Base-by-base conservation (phyloP, 768 basidiomycete genomes). In the Russula foetens region DNA sequence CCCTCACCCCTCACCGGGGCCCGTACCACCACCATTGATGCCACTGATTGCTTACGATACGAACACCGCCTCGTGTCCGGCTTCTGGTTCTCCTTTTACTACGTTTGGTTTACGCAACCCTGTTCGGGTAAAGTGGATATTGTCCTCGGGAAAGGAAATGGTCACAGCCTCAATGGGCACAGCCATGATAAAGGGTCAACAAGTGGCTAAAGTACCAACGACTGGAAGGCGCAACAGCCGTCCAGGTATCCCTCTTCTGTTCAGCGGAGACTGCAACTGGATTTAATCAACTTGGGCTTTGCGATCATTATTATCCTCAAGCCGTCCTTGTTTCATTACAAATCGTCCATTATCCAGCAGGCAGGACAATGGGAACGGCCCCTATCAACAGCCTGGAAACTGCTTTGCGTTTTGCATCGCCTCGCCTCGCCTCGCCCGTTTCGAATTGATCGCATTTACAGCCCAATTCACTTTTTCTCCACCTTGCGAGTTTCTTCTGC, bases 401-500 rank as follows among this genome's bases (percentile, higher is more conserved):
- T 56, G 54, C 54, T 24, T 43, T 44, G 17, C 39, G 49, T 41
- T 26, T 45, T 44, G 58, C 58, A 41, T 58, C 23, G 57, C 31
- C 57, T 49, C 41, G 45, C 49, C 46, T 56, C 43, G 21, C 9
- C 39, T 50, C 39, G 29, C 41, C 57, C 9, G 47, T 55, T 31
- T 56, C 48, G 53, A 48, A 44, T 55, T 44, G 50, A 45, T 59
- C 39, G 29, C 39, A 23, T n/a, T n/a, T 39, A 19, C 26, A 49
- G 58, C 50, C 44, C 21, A 38, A 39, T 31, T 47, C 59, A 44
- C 29, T 24, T 46, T 24, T 29, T 51, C 55, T 62, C 44, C 11
- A 54, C 60, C 53, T 60, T 64, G 63, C 55, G 55, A 39, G 28
- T 38, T 63, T 33, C 31, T 55, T 43, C 39, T 52, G 38, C n/a